Conservation (phyloP, 148 eudicot genomes). For the Cornus suecica region DNA sequence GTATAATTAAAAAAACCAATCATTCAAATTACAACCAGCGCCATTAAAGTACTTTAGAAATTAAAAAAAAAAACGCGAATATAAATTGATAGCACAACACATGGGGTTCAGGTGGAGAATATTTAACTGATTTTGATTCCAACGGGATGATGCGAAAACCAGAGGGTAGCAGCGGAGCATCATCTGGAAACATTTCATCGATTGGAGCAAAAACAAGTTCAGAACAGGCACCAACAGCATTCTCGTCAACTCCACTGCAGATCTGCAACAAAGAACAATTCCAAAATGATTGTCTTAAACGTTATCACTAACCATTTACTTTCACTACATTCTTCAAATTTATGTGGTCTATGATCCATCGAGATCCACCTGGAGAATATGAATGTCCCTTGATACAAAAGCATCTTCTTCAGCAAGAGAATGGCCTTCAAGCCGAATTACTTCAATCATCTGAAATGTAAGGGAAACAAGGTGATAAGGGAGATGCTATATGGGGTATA, state of each 20-base stretch:
- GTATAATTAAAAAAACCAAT: not conserved
- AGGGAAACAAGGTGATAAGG: not conserved
- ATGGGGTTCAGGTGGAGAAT: not conserved
- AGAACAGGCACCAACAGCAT: conserved; percentile 82
- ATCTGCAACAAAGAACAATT: conserved; percentile 40
- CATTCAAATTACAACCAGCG: not conserved
- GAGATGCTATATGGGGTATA: not conserved
- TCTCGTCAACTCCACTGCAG: conserved; percentile 79
- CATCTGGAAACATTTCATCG: conserved; percentile 92
- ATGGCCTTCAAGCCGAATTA: conserved; percentile 91
- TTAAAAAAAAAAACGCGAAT: not conserved
- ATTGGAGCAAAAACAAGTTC: conserved; percentile 97
- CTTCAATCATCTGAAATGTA: conserved; percentile 71
- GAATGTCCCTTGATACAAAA: conserved; percentile 70
- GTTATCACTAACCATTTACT: not conserved
- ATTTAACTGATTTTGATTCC: conserved; percentile 72
- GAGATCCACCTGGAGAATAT: conserved; percentile 70
- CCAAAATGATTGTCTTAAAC: conserved; percentile 1
- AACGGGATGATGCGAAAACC: conserved; percentile 90
- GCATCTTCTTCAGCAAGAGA: conserved; percentile 74
- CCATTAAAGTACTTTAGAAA: not conserved
- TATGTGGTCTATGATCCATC: not conserved
- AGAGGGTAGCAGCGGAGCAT: conserved; percentile 83
- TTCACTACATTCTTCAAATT: not conserved
- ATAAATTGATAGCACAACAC: not conserved